phyloP scores from a whole-genome alignment of 768 basidiomycete genomes.

The Mycena maculata region DNA sequence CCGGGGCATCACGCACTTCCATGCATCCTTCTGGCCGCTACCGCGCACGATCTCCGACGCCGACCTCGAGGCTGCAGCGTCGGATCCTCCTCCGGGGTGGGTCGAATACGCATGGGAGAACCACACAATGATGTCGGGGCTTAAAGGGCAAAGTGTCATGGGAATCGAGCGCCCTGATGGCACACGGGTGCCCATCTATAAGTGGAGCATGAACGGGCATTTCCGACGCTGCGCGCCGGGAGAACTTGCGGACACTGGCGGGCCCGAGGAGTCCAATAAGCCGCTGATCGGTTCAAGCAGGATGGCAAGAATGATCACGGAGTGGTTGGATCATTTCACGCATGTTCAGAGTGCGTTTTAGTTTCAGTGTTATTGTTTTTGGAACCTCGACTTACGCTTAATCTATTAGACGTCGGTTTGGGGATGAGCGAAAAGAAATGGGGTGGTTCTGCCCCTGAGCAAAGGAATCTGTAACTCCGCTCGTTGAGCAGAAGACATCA shows the following conservation, averaged over 20 bases:
- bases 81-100: background rate
- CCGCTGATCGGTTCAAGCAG: slow-evolving; percentile 3
- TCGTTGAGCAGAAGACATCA: too few species aligned
- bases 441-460: too few species aligned
- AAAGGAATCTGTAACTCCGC: too few species aligned
- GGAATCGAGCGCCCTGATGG: background rate
- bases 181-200: background rate
- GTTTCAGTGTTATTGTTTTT: too few species aligned
- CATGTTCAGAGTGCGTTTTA: too few species aligned
- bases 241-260: background rate
- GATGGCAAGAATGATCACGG: background rate
- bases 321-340: too few species aligned
- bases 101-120: background rate
- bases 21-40: slow-evolving; percentile 6
- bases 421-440: too few species aligned
- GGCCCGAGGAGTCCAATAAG: background rate
- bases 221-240: background rate
- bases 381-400: too few species aligned
- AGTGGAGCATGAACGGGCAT: background rate
- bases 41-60: slow-evolving; percentile 6
- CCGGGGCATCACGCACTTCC: slow-evolving; percentile 25
- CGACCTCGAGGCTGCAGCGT: background rate
- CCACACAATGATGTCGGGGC: background rate
- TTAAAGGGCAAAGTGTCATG: slow-evolving; percentile 4
- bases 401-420: too few species aligned